phyloP scores from a whole-genome alignment of 352 stramenopile species.

The Phytophthora gonapodyides region DNA sequence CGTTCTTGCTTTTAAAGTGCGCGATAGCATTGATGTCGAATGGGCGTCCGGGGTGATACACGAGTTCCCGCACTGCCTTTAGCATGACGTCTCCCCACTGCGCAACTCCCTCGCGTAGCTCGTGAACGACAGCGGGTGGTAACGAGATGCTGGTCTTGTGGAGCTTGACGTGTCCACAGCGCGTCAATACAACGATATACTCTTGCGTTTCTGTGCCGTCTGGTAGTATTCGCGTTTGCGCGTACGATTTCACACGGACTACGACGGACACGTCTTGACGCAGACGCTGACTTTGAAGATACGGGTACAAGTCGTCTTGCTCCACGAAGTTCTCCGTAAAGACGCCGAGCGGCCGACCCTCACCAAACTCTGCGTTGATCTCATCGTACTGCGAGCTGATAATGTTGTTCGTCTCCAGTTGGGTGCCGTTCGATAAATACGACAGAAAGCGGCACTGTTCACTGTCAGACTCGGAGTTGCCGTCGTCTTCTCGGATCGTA shows the following conservation, averaged over 20 bases:
- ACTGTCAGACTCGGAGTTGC: slow-evolving; percentile 41
- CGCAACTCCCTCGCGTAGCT: slow-evolving; percentile 46
- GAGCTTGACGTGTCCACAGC: slow-evolving; percentile 18
- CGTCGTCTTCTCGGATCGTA: slow-evolving; percentile 57
- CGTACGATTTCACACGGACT: slow-evolving; percentile 17
- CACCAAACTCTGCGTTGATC: slow-evolving; percentile 22
- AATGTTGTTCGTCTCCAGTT: slow-evolving; percentile 43
- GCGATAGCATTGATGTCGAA: no score
- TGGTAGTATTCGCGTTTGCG: slow-evolving; percentile 13
- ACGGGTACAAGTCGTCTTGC: slow-evolving; percentile 44
- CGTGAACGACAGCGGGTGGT: slow-evolving; percentile 32
- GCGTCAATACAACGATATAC: slow-evolving; percentile 33
- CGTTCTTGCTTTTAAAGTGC: no score
- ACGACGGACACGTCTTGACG: slow-evolving; percentile 37
- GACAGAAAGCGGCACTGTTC: slow-evolving; percentile 48
- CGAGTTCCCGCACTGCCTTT: slow-evolving; percentile 20
- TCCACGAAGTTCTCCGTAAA: slow-evolving; percentile 40
- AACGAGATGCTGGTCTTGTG: slow-evolving; percentile 19
- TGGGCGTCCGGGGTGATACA: slow-evolving; percentile 10
- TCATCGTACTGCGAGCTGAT: slow-evolving; percentile 36
- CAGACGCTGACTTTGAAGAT: slow-evolving; percentile 26
- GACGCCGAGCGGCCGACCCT: slow-evolving; percentile 32
- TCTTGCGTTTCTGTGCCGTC: slow-evolving; percentile 19
- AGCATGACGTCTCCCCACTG: slow-evolving; percentile 53
- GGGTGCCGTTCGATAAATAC: slow-evolving; percentile 25